Base-by-base conservation (phyloP, 2,329 filamentous ascomycete genomes). In the Ploettnerulaceae sp. region DNA sequence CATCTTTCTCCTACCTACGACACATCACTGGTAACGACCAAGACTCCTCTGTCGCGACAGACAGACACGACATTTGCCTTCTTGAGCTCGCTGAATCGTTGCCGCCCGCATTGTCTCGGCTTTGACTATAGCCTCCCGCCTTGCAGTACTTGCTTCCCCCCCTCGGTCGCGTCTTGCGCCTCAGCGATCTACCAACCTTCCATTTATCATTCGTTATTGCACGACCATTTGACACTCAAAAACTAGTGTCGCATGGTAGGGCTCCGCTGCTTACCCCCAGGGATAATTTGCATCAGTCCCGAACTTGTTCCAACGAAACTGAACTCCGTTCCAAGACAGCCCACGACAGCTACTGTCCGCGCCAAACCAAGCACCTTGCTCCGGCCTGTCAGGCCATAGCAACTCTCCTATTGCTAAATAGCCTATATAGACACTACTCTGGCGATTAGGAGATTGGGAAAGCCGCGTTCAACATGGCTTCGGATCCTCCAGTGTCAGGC, bases 161-260 rank as follows among this genome's bases (percentile, higher is more conserved):
- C 50, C 51, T 45, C 47, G 47, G 54, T 58, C 57, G 57, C 55
- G 52, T 57, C 48, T 52, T 54, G 54, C 57, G 51, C 51, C 49
- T 44, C 41, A 44, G 42, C 45, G 12, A 49, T 32, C 37, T 39
- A 20, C 32, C 36, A 37, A 40, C 38, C 42, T 43, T 38, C 47
- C 42, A 39, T 20, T 41, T 37, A 25, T 17, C 31, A 39, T 38
- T 39, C 24, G 4, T 32, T 39, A 37, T 33, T 41, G 43, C 33
- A 47, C 45, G 38, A 32, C 26, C 42, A 26, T 12, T 20, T 15
- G 37, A 45, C 31, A 14, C 8, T 4, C 17, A 40, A 32, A 14
- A 37, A 18, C 18, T 32, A 26, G 15, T 24, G 42, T 49, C 50
- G 48, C 53, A 28, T 41, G 25, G 3, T 38, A 39, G 24, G 12